Base-by-base conservation (phyloP, 768 basidiomycete genomes). In the Flagelloscypha sp. region DNA sequence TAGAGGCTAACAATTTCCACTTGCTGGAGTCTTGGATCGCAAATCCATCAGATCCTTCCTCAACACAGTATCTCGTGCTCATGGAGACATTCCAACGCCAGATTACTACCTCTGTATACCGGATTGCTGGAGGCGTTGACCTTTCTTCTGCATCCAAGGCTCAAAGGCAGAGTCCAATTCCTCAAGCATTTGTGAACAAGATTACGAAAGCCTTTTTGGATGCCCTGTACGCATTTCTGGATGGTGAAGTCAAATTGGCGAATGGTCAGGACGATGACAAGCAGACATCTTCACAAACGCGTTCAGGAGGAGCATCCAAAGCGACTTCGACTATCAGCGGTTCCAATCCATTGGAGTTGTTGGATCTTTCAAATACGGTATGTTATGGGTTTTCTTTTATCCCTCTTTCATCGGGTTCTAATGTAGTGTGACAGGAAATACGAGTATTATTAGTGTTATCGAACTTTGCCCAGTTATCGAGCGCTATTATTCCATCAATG, bases 181-280 rank as follows among this genome's bases (percentile, higher is more conserved):
- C 81, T 4, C 59, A 66, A 20, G 72, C 76, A 3, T 86, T 85
- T 42, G 62, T 78, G 19, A 47, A 66, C 9, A 90, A 84, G 63
- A 79, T 94, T 42, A 79, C 76, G 7, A 83, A 78, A 49, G 75
- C 88, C 2, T 95, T 94, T 59, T 53, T 93, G 47, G 92, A 97
- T 50, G 71, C 78, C 0, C 48, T 92, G 20, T 90, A 93, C 52
- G 79, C 79, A 11, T 79, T 94, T 48, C 61, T 95, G 25, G 89
- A 94, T 48, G 90, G 93, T 2, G 59, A 94, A 34, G 77, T 88
- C 13, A 74, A 76, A 28, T 68, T 94, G 13, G 85, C 86, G 10
- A 84, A 71, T 20, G n/a, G n/a, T n/a, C n/a, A n/a, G n/a, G n/a
- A 70, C 16, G 74, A 82, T 36, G 82, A 84, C 44, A n/a, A n/a